Evolutionary conservation across 352 stramenopile species (phyloP), one percentile per base, ranked within the genome.

Genomic region (Phytopythium cucurbitacearum): DNA sequence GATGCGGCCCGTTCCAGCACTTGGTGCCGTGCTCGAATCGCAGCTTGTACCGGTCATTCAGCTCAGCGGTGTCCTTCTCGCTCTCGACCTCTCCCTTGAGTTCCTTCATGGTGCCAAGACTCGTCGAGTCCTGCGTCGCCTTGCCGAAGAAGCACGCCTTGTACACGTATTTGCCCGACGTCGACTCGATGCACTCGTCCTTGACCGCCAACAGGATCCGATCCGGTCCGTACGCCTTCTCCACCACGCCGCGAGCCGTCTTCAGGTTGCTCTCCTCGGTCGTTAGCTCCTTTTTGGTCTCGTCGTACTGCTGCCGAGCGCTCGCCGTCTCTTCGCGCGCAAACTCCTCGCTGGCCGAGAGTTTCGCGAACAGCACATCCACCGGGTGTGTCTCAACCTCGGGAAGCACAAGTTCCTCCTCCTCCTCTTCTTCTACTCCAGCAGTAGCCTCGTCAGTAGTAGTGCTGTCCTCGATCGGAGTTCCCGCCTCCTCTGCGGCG

Each of bases 1-100:
- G 77, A 9, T 84, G 61, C 12, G 86, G 87, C 4, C 87, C 87
- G 51, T 96, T 96, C 87, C 87, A 97, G 67, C 89, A 97, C 51
- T 80, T 88, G 39, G 73, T 56, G 21, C 89, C 89, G 12, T 73
- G 67, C 10, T 68, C 76, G 57, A 91, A 96, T 59, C 63, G 77
- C 6, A 89, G 37, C 5, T 16, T 35, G 48, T 53, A 53, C 48
- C 15, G 16, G 36, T 16, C 39, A 5, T 32, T 37, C 8, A 28
- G 15, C 1, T 7, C 37, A 11, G 4, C 16, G 10, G 8, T 1
- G n/a, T 53, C 48, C 33, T 73, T 64, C 10, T 65, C 55, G 10
- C n/a, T 33, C 40, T 54, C 45, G 12, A 11, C 53, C 28, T 59
- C 58, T 46, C 44, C 45, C 37, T 40, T 34, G 5, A 75, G 59